Conservation (phyloP, 208 protist species). For the Trypanosomatidae sp. region DNA sequence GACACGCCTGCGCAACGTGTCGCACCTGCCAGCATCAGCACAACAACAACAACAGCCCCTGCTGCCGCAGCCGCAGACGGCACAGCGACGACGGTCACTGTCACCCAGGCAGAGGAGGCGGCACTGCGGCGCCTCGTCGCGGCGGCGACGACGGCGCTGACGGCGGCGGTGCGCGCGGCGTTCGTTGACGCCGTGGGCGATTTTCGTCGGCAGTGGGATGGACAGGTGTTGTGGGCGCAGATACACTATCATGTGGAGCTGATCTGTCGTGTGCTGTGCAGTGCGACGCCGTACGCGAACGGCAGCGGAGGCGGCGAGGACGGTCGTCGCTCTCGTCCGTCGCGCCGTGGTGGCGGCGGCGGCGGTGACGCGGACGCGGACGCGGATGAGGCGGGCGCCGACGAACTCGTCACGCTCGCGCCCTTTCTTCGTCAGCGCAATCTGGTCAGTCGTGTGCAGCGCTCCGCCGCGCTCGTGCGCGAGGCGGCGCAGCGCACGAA, state of each 20-base stretch:
- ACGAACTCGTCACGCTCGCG: slow-evolving; percentile 40
- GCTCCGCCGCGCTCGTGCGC: slow-evolving; percentile 22
- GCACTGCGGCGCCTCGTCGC: too few species aligned
- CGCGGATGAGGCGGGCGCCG: slow-evolving; percentile 29
- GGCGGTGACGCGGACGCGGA: too few species aligned
- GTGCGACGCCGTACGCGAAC: slow-evolving; percentile 44
- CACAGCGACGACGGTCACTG: too few species aligned
- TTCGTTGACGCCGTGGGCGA: slow-evolving; percentile 33
- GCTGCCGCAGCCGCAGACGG: too few species aligned
- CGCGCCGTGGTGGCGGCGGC: too few species aligned
- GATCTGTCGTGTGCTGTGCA: slow-evolving; percentile 61
- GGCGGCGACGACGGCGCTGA: too few species aligned
- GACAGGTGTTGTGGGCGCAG: slow-evolving; percentile 67
- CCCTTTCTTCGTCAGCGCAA: slow-evolving; percentile 53
- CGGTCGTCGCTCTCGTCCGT: slow-evolving; percentile 33
- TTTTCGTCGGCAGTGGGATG: slow-evolving; percentile 51
- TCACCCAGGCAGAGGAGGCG: too few species aligned
- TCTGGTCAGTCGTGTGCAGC: slow-evolving; percentile 27
- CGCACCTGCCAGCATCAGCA: too few species aligned
- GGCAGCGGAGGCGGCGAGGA: too few species aligned
- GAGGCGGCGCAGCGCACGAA: slow-evolving; percentile 9
- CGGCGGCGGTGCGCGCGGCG: slow-evolving; percentile 20
- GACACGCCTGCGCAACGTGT: too few species aligned
- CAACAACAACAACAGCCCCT: too few species aligned
- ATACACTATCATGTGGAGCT: slow-evolving; percentile 74